Percentiles rank a stretch among this genome's conserved stretches.
Conservation (phyloP, 352 stramenopile species). For the Phytopythium helicoides region DNA sequence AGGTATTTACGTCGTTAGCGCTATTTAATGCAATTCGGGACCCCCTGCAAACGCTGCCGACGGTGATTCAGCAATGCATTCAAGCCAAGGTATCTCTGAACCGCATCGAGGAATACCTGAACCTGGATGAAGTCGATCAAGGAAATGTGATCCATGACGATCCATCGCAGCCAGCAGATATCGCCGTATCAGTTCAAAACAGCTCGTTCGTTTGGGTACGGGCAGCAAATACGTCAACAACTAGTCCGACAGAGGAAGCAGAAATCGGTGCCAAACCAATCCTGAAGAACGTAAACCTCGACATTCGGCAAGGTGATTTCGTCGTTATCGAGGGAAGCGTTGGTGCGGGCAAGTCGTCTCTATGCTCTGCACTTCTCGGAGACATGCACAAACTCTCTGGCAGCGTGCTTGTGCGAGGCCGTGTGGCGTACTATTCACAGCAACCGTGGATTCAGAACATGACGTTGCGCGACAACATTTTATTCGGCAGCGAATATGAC, state of each 20-base stretch:
- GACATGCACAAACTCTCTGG: slow-evolving; percentile 41
- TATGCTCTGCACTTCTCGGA: slow-evolving; percentile 57
- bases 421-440: slow-evolving; percentile 92
- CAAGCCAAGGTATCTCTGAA: slow-evolving; percentile 83
- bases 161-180: no score
- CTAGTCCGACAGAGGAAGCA: slow-evolving; percentile 25
- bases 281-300: slow-evolving; percentile 60
- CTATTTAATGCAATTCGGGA: slow-evolving; percentile 97
- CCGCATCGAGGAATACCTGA: slow-evolving; percentile 52
- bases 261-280: slow-evolving; percentile 16
- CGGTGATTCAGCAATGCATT: slow-evolving; percentile 94
- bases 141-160: no score
- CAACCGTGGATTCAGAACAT: slow-evolving; percentile 97
- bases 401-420: slow-evolving; percentile 70
- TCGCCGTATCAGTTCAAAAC: no score
- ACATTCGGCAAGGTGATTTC: slow-evolving; percentile 56
- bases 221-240: no score
- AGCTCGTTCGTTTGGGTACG: no score
- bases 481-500: slow-evolving; percentile 87
- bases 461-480: slow-evolving; percentile 95
- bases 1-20: slow-evolving; percentile 83
- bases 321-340: slow-evolving; percentile 64
- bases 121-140: slow-evolving; percentile 72
- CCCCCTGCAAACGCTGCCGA: slow-evolving; percentile 96
- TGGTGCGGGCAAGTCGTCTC: slow-evolving; percentile 66